Evolutionary conservation across 306 rosid species (phyloP).

Genomic region (Malus sieversii): DNA sequence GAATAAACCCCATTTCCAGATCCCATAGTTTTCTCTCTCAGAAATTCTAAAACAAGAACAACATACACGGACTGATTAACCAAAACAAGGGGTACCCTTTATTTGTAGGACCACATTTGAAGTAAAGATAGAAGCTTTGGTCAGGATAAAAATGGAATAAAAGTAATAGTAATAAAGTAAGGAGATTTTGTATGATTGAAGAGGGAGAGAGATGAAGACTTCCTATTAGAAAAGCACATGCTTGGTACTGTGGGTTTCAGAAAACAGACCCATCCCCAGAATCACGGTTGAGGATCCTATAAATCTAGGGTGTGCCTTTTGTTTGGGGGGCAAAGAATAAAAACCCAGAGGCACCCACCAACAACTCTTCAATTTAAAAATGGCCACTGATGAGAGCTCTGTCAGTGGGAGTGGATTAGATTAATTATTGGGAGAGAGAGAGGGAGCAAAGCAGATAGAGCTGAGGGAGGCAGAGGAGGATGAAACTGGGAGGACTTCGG

Average conservation of each 20-base stretch:
- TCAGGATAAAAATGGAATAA: neutral
- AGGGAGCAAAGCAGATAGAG: neutral
- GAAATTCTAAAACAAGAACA: neutral
- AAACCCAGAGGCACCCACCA: constrained; percentile 40
- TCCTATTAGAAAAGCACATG: constrained; percentile 7
- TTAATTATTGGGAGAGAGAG: neutral
- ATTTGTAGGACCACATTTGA: neutral
- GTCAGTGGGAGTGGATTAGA: constrained; percentile 30
- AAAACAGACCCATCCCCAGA: constrained; percentile 47
- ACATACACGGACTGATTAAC: constrained; percentile 18
- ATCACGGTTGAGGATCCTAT: constrained; percentile 34
- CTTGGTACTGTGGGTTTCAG: constrained; percentile 21
- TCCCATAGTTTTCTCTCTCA: constrained; percentile 46
- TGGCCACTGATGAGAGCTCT: constrained; percentile 1
- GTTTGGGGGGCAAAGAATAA: constrained; percentile 54
- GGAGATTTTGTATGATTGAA: neutral
- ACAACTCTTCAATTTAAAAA: constrained; percentile 34
- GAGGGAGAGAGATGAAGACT: neutral
- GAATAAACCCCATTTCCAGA: constrained; percentile 85
- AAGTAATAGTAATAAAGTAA: neutral
- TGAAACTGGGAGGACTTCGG: constrained; percentile 13
- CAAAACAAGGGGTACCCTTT: constrained; percentile 19
- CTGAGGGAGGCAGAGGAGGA: constrained; percentile 2
- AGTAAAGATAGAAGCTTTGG: neutral
- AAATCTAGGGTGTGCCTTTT: constrained; percentile 34